These are phyloP conservation scores for Dioscorea alata DNA, from an alignment of 106 monocot species.

Conservation along the genomic window DNA sequence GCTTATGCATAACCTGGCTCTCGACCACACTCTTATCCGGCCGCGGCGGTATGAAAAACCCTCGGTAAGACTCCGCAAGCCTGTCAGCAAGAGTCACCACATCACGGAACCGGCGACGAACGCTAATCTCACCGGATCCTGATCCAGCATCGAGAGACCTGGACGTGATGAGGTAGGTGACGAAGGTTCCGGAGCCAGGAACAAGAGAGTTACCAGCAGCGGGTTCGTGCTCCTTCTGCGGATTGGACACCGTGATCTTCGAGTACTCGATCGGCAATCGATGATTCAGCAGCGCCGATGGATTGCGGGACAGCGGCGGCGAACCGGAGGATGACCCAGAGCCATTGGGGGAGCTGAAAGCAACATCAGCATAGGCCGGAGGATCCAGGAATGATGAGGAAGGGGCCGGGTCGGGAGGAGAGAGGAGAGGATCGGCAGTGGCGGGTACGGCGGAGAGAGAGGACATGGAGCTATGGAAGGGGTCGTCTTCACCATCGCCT, in stretches of 20 bases:
- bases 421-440: conserved; percentile 23
- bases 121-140: conserved; percentile 15
- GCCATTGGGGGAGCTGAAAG: conserved; percentile 27
- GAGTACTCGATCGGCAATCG: conserved; percentile 28
- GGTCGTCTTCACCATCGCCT: conserved; percentile 14
- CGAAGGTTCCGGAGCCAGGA: conserved; percentile 45
- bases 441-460: conserved; percentile 17
- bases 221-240: conserved; percentile 55
- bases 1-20: conserved; percentile 89
- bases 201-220: conserved; percentile 55
- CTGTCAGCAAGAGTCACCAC: conserved; percentile 86
- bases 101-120: conserved; percentile 86
- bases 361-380: conserved; percentile 75
- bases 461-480: conserved; percentile 1
- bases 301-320: neutral
- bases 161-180: conserved; percentile 69
- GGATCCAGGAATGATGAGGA: conserved; percentile 60
- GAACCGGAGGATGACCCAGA: neutral
- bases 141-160: conserved; percentile 8
- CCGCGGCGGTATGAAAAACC: conserved; percentile 72
- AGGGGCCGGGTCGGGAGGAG: conserved; percentile 10
- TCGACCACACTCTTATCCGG: conserved; percentile 90
- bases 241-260: conserved; percentile 69
- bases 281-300: conserved; percentile 8
- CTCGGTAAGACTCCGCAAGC: conserved; percentile 69